Evolutionary conservation across 495 filamentous ascomycete species (phyloP).

Genomic region (Daldinia caldariorum): DNA sequence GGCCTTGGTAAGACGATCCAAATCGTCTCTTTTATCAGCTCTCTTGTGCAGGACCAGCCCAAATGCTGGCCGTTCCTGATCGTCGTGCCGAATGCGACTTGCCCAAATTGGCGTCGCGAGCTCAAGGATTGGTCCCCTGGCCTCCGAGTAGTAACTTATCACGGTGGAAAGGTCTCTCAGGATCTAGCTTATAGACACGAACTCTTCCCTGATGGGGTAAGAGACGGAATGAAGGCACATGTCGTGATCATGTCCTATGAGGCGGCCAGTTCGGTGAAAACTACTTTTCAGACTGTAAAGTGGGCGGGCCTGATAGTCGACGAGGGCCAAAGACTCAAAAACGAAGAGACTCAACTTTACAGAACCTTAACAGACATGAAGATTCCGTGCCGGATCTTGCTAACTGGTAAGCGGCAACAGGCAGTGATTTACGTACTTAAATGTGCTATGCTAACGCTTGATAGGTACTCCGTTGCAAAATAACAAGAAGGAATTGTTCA

Average conservation of each 20-base stretch:
- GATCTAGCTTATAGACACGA: slow-evolving; percentile 79
- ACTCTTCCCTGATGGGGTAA: slow-evolving; percentile 70
- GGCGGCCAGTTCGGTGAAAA: slow-evolving; percentile 75
- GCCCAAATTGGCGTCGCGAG: slow-evolving; percentile 96
- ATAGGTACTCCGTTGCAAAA: slow-evolving; percentile 88
- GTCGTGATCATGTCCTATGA: slow-evolving; percentile 96
- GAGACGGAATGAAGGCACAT: slow-evolving; percentile 77
- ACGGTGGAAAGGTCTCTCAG: slow-evolving; percentile 75
- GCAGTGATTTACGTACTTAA: neutral
- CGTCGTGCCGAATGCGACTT: slow-evolving; percentile 93
- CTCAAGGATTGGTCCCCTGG: slow-evolving; percentile 92
- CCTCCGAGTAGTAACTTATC: slow-evolving; percentile 89
- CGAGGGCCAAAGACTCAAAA: slow-evolving; percentile 96
- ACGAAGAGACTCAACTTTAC: slow-evolving; percentile 86
- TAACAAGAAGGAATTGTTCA: slow-evolving; percentile 93
- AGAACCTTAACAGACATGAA: slow-evolving; percentile 73
- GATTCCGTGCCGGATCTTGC: slow-evolving; percentile 79
- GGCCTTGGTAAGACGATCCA: slow-evolving; percentile 98
- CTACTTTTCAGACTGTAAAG: slow-evolving; percentile 71
- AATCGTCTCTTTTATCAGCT: slow-evolving; percentile 82
- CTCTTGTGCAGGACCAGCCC: slow-evolving; percentile 77
- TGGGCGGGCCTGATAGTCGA: slow-evolving; percentile 95
- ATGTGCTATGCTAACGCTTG: slow-evolving; percentile 42
- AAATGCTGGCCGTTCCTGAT: slow-evolving; percentile 91
- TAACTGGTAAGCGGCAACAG: slow-evolving; percentile 67